A percentile compares a stretch with the other conserved stretches of the same genome.
phyloP scores from a whole-genome alignment of 1,139 yeast genomes.

The Scheffersomyces cryptocercus region DNA sequence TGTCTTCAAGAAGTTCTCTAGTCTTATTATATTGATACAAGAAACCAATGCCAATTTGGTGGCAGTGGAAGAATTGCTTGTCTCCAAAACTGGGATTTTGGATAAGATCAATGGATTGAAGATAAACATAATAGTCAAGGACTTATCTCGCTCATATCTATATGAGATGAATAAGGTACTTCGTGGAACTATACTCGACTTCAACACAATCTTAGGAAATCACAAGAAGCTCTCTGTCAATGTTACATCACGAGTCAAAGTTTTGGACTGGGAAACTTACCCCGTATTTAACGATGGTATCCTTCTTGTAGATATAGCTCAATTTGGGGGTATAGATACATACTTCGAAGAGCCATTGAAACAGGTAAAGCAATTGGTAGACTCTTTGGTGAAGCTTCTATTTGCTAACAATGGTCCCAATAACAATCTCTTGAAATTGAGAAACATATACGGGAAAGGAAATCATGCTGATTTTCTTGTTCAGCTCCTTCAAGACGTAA shows the following conservation, averaged over 20 bases:
- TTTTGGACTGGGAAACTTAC: conserved; percentile 34
- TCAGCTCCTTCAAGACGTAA: conserved; percentile 23
- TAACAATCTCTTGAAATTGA: conserved; percentile 20
- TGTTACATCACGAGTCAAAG: conserved; percentile 22
- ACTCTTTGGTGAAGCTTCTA: conserved; percentile 24
- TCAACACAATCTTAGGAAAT: conserved; percentile 17
- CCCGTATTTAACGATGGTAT: conserved; percentile 33
- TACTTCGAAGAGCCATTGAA: conserved; percentile 40
- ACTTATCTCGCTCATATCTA: conserved; percentile 29
- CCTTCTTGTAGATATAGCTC: conserved; percentile 8
- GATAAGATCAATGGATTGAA: background rate
- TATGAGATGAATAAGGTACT: conserved; percentile 29
- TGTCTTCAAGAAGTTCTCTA: conserved; percentile 20
- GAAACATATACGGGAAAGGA: conserved; percentile 44
- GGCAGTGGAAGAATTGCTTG: conserved; percentile 4
- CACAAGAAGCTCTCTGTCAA: conserved; percentile 15
- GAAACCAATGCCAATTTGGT: conserved; percentile 18
- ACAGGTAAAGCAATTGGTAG: conserved; percentile 29
- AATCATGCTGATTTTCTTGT: conserved; percentile 36
- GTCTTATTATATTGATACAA: conserved; percentile 38
- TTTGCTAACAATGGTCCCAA: conserved; percentile 14
- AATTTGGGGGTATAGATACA: conserved; percentile 21
- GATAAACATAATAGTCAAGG: conserved; percentile 26
- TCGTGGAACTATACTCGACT: conserved; percentile 16
- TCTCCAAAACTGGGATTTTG: background rate